A percentile compares a stretch with the other conserved stretches of the same genome.
phyloP scores from a whole-genome alignment of 495 filamentous ascomycete genomes.

The Aeminium ludgeri region DNA sequence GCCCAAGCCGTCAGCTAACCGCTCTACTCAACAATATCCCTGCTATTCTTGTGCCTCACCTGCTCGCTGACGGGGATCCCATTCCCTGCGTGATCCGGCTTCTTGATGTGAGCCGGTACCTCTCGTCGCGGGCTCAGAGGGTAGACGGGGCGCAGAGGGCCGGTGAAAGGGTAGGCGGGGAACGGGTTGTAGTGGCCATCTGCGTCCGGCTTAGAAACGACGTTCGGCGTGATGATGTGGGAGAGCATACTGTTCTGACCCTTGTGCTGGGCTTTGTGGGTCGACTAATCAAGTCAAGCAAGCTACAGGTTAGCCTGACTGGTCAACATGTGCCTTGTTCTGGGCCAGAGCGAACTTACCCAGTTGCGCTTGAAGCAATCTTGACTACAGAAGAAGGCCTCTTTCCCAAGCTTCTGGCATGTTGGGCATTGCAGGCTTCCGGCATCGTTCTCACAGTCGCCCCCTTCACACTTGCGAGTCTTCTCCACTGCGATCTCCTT shows the following conservation, averaged over 20 bases:
- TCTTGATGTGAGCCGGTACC: conserved; percentile 63
- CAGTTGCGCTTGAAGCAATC: conserved; percentile 98
- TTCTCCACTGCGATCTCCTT: conserved; percentile 19
- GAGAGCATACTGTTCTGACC: conserved; percentile 58
- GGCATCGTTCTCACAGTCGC: conserved; percentile 69
- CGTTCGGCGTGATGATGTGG: conserved; percentile 47
- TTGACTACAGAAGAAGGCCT: conserved; percentile 93
- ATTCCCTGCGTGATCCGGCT: conserved; percentile 70
- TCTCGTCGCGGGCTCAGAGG: conserved; percentile 59
- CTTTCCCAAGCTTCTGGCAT: conserved; percentile 75
- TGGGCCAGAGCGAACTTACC: conserved; percentile 40
- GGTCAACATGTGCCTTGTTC: background rate
- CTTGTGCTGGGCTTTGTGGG: conserved; percentile 83
- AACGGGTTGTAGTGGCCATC: conserved; percentile 80
- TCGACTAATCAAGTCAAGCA: conserved; percentile 32
- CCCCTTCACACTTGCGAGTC: conserved; percentile 59
- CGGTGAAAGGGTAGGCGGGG: conserved; percentile 68
- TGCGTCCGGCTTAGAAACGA: conserved; percentile 79
- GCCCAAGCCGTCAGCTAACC: background rate
- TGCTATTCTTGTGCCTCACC: conserved; percentile 16
- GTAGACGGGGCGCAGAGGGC: conserved; percentile 70
- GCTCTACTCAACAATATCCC: background rate
- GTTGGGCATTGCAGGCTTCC: conserved; percentile 81
- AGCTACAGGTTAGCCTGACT: background rate
- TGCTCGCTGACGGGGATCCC: conserved; percentile 71